Percentiles rank a stretch among this genome's conserved stretches.
These are phyloP conservation scores for Dujonia santamariae DNA, from an alignment of 1,139 yeast genomes.

Conservation along the genomic window DNA sequence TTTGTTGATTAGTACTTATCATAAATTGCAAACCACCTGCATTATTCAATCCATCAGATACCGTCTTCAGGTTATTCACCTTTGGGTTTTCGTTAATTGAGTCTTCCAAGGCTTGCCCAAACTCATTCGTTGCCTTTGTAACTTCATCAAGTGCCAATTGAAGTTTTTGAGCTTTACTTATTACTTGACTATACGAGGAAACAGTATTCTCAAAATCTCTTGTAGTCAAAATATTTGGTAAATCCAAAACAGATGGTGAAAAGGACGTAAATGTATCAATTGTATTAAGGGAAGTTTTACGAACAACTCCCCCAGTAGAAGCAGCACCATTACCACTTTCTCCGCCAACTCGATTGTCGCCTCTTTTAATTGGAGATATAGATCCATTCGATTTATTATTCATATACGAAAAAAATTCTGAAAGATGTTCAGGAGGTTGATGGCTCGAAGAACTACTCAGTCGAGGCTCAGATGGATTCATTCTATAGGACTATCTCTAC, in stretches of 20 bases:
- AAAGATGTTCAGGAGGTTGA: slow-evolving; percentile 47
- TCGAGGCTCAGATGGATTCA: slow-evolving; percentile 2
- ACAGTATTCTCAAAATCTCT: slow-evolving; percentile 53
- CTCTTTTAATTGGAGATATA: neutral
- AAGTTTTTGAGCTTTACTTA: slow-evolving; percentile 51
- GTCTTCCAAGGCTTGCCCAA: slow-evolving; percentile 69
- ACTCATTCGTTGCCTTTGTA: slow-evolving; percentile 64
- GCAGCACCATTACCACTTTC: slow-evolving; percentile 5
- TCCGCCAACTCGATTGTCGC: neutral
- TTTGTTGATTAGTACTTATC: slow-evolving; percentile 74
- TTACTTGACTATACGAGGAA: slow-evolving; percentile 43
- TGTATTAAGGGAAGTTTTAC: slow-evolving; percentile 30
- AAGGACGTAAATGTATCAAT: slow-evolving; percentile 37
- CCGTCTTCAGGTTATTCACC: slow-evolving; percentile 61
- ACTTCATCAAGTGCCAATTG: slow-evolving; percentile 47
- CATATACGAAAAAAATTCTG: slow-evolving; percentile 54
- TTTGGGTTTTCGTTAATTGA: slow-evolving; percentile 52
- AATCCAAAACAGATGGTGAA: slow-evolving; percentile 52
- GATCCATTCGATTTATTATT: slow-evolving; percentile 20
- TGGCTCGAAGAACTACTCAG: neutral
- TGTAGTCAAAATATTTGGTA: slow-evolving; percentile 58
- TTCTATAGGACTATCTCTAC: neutral
- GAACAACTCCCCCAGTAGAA: slow-evolving; percentile 11
- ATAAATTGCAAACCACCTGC: slow-evolving; percentile 80
- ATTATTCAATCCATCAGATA: slow-evolving; percentile 63